Evolutionary conservation across 75 land plant genomes (phyloP).

Genomic region (Cunninghamia lanceolata): DNA sequence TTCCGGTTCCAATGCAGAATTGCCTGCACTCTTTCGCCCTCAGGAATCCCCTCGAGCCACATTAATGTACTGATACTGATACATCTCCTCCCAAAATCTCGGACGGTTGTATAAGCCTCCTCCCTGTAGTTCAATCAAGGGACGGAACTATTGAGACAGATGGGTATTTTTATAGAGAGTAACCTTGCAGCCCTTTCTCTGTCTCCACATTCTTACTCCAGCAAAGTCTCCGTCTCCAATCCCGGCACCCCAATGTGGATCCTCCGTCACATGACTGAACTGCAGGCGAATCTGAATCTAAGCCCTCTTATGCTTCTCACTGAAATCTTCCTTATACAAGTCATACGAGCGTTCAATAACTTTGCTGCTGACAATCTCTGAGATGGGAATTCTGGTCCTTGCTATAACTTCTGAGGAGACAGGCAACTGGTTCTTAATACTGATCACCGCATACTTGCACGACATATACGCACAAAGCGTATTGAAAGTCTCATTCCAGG

Average conservation of each 20-base stretch:
- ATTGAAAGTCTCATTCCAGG: slow-evolving; percentile 60
- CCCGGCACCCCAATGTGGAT: slow-evolving; percentile 36
- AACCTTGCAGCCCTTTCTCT: slow-evolving; percentile 42
- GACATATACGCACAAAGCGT: slow-evolving; percentile 53
- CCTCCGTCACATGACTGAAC: slow-evolving; percentile 40
- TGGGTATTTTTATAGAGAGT: slow-evolving; percentile 62
- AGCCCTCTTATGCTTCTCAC: slow-evolving; percentile 33
- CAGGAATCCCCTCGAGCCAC: slow-evolving; percentile 92
- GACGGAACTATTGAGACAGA: slow-evolving; percentile 29
- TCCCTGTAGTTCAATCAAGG: slow-evolving; percentile 19
- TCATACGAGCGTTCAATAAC: slow-evolving; percentile 15
- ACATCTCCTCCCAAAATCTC: slow-evolving; percentile 75
- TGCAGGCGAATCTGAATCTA: slow-evolving; percentile 41
- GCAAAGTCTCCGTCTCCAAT: slow-evolving; percentile 20
- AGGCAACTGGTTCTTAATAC: slow-evolving; percentile 24
- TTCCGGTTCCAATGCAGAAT: slow-evolving; percentile 83
- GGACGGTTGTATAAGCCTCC: slow-evolving; percentile 23
- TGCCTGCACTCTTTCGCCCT: slow-evolving; percentile 65
- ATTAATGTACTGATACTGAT: slow-evolving; percentile 54
- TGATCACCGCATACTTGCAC: slow-evolving; percentile 28
- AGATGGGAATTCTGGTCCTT: slow-evolving; percentile 28
- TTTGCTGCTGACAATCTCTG: slow-evolving; percentile 12
- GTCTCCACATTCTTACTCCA: slow-evolving; percentile 25
- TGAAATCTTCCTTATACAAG: slow-evolving; percentile 5
- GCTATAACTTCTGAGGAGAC: slow-evolving; percentile 31